Base-by-base conservation (phyloP, 257 asterid species). In the Rubia yunnanensis region DNA sequence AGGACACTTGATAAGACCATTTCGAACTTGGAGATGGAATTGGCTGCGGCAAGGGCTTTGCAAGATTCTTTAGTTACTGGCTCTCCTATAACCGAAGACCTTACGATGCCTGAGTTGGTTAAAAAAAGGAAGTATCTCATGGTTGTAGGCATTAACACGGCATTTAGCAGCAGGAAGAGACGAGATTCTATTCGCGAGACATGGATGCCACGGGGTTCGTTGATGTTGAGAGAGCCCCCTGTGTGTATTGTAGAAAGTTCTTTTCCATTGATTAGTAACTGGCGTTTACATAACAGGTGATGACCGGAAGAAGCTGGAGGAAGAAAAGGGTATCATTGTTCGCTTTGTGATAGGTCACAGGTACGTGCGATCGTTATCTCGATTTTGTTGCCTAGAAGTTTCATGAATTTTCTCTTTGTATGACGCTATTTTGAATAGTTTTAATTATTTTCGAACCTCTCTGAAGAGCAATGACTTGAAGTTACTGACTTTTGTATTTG, bases 141-240 rank as follows among this genome's bases (percentile, higher is more conserved):
- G 96, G 95, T 87, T 18, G 71, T 87, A 18, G 96, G 96, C 63
- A 78, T 89, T 65, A 87, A 87, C 73, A 89, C 95, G 58, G 95
- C 96, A 70, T 89, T 89, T 78, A 89, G 87, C 77, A 89, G 97
- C 81, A 82, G 97, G 68, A 89, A 85, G 85, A 84, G 95, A 76
- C 78, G 97, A 77, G 97, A 89, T 70, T 89, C 97, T 1, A 83
- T 89, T 38, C 97, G 96, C 62, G 95, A 88, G 36, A 89, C 96
- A 64, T 89, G 96, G 96, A 85, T 89, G 91, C 87, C 83, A 65
- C 86, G 81, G 85, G 96, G 97, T 91, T 63, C 74, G 67, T 76
- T 38, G 35, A 55, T 70, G n/a, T n/a, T n/a, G 60, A 66, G 35
- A 49, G 2, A 66, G 18, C 20, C 0, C 35, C 5, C 36, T 14